These are phyloP conservation scores for Podospora appendiculata DNA, from an alignment of 495 filamentous ascomycete genomes.

Conservation along the genomic window DNA sequence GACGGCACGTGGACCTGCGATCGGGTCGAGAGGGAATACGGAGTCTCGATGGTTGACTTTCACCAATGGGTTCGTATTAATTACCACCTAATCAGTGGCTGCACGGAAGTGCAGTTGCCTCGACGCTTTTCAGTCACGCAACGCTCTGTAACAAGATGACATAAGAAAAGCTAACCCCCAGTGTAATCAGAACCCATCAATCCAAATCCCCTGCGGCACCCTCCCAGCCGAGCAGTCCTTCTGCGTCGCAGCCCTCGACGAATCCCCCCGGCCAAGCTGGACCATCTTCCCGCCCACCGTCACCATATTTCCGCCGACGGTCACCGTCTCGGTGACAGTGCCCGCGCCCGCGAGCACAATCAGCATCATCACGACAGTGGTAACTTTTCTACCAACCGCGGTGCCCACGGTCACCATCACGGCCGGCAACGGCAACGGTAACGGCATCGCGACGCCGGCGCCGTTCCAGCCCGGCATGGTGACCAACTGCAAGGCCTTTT, in stretches of 20 bases:
- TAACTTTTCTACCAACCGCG: not conserved
- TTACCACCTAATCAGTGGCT: too few species aligned
- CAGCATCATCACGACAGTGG: not conserved
- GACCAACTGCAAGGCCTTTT: slow-evolving; percentile 36
- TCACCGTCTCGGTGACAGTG: not conserved
- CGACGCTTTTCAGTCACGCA: too few species aligned
- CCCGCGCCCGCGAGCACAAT: not conserved
- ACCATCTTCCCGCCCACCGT: not conserved
- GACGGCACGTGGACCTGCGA: slow-evolving; percentile 7
- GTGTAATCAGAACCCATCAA: slow-evolving; percentile 1
- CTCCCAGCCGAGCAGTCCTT: slow-evolving; percentile 4
- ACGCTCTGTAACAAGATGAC: not conserved
- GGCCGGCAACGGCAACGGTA: not conserved
- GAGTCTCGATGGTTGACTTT: slow-evolving; percentile 2
- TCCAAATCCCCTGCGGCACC: not conserved
- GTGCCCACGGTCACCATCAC: not conserved
- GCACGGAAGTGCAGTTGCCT: too few species aligned
- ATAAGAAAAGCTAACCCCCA: not conserved
- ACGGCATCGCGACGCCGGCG: slow-evolving; percentile 18
- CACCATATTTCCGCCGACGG: not conserved
- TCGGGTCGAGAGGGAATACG: not conserved
- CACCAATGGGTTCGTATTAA: slow-evolving; percentile 3
- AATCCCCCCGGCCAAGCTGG: not conserved
- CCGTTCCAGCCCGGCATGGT: slow-evolving; percentile 34
- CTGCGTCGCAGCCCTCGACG: slow-evolving; percentile 3